Base-by-base conservation (phyloP, 805 yeast species). In the Spathaspora girioi region DNA sequence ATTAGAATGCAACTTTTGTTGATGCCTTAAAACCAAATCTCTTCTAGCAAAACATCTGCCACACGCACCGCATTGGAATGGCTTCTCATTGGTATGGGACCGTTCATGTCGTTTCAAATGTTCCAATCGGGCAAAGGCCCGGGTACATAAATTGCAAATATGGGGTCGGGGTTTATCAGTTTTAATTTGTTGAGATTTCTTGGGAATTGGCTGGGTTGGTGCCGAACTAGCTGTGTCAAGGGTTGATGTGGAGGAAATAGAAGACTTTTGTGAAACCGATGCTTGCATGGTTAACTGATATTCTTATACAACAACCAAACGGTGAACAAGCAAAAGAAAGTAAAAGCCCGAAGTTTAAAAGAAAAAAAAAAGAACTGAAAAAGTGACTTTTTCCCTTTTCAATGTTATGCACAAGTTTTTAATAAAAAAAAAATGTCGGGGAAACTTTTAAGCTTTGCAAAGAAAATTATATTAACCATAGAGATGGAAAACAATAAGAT, bases 111-210 rank as follows among this genome's bases (percentile, higher is more conserved):
- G 83, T 67, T 89, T 91, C 62, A 94, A 77, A 69, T 93, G 99
- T 68, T 93, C 99, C 46, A 89, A 77, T 50, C 99, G 79, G 1
- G 97, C 99, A 78, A 94, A 94, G 2, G 96, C 96, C 54, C 99
- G 78, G 1, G 97, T 89, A 66, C 99, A 94, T 4, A 89, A 86
- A 2, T 86, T 69, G 66, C 99, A 94, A 10, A 89, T 78, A 63
- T 89, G 96, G 1, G 98, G 98, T 52, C 98, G 77, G 12, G 98
- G 98, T 65, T 91, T 91, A 62, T 90, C 96, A 0, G 97, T 89
- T 67, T 89, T 89, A 64, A 89, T 86, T 52, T 84, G 78, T 44
- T 89, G 85, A 4, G 96, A 84, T 64, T 91, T 90, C 59, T 87
- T 86, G 23, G 97, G 97, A 43, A 90, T 89, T 10, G 96, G 96